These are phyloP conservation scores for Plasmodium malariae DNA, from an alignment of 169 alveolate genomes.

Conservation along the genomic window DNA sequence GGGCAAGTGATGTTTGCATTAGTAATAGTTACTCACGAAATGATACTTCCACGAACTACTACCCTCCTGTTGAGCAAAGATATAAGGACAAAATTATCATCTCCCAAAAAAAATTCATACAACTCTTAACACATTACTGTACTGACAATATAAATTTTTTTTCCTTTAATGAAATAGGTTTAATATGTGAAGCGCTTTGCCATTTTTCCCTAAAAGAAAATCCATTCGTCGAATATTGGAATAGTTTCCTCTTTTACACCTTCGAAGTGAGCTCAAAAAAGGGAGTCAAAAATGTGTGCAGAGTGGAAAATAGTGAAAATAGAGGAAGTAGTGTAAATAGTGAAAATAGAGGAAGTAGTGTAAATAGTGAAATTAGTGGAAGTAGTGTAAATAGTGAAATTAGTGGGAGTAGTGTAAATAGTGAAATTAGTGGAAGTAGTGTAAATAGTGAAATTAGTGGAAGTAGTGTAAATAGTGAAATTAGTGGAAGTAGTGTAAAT, in stretches of 20 bases:
- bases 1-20: neutral
- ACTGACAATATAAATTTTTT: slow-evolving; percentile 22
- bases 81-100: slow-evolving; percentile 1
- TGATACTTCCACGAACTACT: neutral
- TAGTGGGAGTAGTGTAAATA: too few relatives aligned
- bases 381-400: too few relatives aligned
- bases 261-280: slow-evolving; percentile 6
- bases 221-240: slow-evolving; percentile 60
- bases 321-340: too few relatives aligned
- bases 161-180: slow-evolving; percentile 40
- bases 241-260: slow-evolving; percentile 33
- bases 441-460: too few relatives aligned
- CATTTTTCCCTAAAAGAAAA: slow-evolving; percentile 34
- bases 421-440: too few relatives aligned
- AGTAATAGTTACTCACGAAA: neutral
- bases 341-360: too few relatives aligned
- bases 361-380: too few relatives aligned
- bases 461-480: too few relatives aligned
- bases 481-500: too few relatives aligned
- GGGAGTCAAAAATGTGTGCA: neutral
- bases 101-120: slow-evolving; percentile 39
- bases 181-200: slow-evolving; percentile 33
- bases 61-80: neutral
- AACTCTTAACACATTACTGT: slow-evolving; percentile 25
- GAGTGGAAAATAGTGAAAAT: neutral